phyloP scores from a whole-genome alignment of 257 asterid species.

The Cinchona pubescens region DNA sequence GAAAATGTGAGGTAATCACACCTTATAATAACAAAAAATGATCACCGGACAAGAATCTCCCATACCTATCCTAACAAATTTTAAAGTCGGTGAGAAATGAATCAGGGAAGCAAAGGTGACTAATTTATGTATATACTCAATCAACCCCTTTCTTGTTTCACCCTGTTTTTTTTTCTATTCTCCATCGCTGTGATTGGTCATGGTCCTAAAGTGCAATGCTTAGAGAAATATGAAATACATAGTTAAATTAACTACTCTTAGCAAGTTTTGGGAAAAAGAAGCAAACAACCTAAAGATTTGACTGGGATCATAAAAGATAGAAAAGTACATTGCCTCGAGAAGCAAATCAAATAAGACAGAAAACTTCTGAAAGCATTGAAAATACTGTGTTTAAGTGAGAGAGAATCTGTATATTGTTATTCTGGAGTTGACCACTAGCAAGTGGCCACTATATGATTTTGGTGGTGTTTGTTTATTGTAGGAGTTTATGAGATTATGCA shows the following conservation, averaged over 20 bases:
- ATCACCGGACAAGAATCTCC: not conserved
- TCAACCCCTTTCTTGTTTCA: not conserved
- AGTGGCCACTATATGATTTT: not conserved
- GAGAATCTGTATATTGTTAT: slow-evolving; percentile 5
- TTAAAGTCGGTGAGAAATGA: not conserved
- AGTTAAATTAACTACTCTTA: not conserved
- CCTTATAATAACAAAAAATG: not conserved
- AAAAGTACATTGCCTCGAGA: slow-evolving; percentile 10
- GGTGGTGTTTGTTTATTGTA: not conserved
- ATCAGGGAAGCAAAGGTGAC: not conserved
- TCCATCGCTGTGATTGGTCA: not conserved
- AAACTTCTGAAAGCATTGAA: slow-evolving; percentile 10
- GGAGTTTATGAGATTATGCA: slow-evolving; percentile 31
- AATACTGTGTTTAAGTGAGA: slow-evolving; percentile 27
- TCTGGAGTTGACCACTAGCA: not conserved
- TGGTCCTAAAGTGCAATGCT: not conserved
- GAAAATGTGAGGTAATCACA: not conserved
- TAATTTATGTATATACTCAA: not conserved
- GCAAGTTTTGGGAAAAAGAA: not conserved
- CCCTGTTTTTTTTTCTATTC: not conserved
- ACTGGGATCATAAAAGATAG: slow-evolving; percentile 10
- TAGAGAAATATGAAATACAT: not conserved
- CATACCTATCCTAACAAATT: not conserved
- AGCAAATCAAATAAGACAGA: not conserved
- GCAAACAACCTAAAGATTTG: not conserved